Base-by-base conservation (phyloP, 192 early-diverging fungal species). In the Fimicolochytrium jonesii region DNA sequence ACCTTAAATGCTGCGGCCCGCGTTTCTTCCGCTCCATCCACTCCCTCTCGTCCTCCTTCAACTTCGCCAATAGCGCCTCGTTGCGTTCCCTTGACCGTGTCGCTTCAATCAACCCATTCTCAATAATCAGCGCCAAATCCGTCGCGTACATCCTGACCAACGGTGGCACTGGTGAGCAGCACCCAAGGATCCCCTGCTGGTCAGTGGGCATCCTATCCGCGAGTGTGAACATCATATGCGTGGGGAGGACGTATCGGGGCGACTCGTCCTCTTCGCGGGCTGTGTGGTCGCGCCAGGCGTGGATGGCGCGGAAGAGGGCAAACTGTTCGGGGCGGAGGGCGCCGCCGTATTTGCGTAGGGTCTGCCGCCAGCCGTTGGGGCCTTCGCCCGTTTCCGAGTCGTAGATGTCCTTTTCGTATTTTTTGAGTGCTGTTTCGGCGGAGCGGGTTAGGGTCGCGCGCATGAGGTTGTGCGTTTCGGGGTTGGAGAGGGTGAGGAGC, bases 241-340 rank as follows among this genome's bases (percentile, higher is more conserved):
- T 90, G 13, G 97, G 97, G 20, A 94, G 50, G 1, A 98, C 93
- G 68, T 92, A 99, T 9, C 88, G 59, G 0, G 79, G 59, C 15
- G 86, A 88, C 74, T 99, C 97, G 72, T 99, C 97, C 48, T 98
- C 97, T 18, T 91, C 82, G 50, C 97, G 78, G 0, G 97, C 95
- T 9, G 71, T 85, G 30, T 81, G 78, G 70, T 99, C 95, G 35
- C 97, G 75, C 97, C 97, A 99, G 0, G 79, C 78, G 69, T 99
- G 97, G 20, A 99, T 53, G 0, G 83, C 92, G 56, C 91, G 88
- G 64, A 89, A 93, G 11, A 93, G 91, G 1, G 85, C 85, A 54
- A 92, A 60, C 67, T 89, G 78, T 44, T 88, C 79, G 29, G 66
- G 33, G 26, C 61, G 69, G 30, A 81, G 25, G 10, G 68, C 23